These are phyloP conservation scores for Penicillium atrosanguineum DNA, from an alignment of 495 filamentous ascomycete genomes.

Conservation along the genomic window DNA sequence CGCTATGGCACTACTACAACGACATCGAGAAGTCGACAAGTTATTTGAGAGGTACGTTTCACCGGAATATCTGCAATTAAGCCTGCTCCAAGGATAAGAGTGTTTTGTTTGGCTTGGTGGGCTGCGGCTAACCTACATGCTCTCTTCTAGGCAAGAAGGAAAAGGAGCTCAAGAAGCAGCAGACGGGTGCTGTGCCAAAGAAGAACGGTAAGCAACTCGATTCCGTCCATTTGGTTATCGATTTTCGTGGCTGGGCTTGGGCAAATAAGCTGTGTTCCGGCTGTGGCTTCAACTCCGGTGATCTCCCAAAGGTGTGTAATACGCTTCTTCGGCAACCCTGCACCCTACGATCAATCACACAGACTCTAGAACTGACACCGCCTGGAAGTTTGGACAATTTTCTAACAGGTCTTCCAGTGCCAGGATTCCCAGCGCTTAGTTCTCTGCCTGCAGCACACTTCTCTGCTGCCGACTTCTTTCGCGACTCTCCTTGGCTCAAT, in stretches of 20 bases:
- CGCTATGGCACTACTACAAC: conserved; percentile 94
- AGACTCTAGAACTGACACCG: conserved; percentile 35
- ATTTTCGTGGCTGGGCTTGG: conserved; percentile 38
- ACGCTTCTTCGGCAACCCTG: conserved; percentile 10
- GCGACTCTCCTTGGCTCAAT: conserved; percentile 82
- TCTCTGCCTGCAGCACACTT: conserved; percentile 28
- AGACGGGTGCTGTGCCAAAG: conserved; percentile 34
- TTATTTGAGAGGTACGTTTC: conserved; percentile 66
- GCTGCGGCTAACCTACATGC: not conserved
- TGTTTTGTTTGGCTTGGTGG: conserved; percentile 1
- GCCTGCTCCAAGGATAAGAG: not conserved
- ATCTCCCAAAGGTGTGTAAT: conserved; percentile 11
- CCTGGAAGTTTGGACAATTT: conserved; percentile 32
- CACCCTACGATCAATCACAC: conserved; percentile 6
- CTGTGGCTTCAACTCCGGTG: not conserved
- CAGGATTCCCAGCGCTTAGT: conserved; percentile 31
- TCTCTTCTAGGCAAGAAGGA: conserved; percentile 37
- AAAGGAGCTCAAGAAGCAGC: conserved; percentile 42
- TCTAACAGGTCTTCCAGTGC: conserved; percentile 47
- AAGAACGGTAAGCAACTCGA: conserved; percentile 51
- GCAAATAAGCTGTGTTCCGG: not conserved
- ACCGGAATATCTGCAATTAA: not conserved
- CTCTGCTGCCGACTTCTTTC: conserved; percentile 64
- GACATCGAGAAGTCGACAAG: conserved; percentile 80
- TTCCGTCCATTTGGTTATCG: conserved; percentile 11